Evolutionary conservation across 2,329 filamentous ascomycete genomes (phyloP).

Genomic region (Myriosclerotinia scirpicola): DNA sequence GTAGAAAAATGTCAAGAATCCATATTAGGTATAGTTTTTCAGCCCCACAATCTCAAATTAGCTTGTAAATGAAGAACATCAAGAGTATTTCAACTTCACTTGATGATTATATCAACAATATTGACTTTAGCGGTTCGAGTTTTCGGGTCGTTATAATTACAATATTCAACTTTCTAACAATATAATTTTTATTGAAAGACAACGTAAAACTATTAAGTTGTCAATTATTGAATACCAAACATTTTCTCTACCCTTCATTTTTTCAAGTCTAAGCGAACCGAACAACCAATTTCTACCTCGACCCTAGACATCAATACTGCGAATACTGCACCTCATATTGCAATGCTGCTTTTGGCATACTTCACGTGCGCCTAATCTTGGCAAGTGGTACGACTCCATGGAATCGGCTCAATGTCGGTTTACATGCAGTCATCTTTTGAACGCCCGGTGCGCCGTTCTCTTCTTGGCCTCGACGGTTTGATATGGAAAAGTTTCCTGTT

Average conservation of each 20-base stretch:
- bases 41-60: neutral
- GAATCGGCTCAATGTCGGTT: constrained; percentile 2
- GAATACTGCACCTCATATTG: neutral
- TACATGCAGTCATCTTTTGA: neutral
- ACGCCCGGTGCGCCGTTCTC: neutral
- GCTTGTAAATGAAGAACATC: constrained; percentile 6
- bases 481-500: neutral
- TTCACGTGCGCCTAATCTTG: constrained; percentile 7
- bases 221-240: neutral
- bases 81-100: neutral
- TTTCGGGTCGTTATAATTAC: fast-evolving
- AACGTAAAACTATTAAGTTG: too few species aligned
- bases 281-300: neutral
- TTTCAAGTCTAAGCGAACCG: neutral
- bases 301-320: neutral
- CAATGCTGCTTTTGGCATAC: neutral
- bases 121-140: fast-evolving
- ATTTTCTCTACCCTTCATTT: constrained; percentile 7
- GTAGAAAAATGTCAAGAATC: neutral
- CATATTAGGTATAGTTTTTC: neutral
- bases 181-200: too few species aligned
- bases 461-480: constrained; percentile 5
- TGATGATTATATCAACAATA: neutral
- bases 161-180: neutral
- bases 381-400: neutral